Conservation (phyloP, 2,329 filamentous ascomycete genomes). For the Xylariales sp. region DNA sequence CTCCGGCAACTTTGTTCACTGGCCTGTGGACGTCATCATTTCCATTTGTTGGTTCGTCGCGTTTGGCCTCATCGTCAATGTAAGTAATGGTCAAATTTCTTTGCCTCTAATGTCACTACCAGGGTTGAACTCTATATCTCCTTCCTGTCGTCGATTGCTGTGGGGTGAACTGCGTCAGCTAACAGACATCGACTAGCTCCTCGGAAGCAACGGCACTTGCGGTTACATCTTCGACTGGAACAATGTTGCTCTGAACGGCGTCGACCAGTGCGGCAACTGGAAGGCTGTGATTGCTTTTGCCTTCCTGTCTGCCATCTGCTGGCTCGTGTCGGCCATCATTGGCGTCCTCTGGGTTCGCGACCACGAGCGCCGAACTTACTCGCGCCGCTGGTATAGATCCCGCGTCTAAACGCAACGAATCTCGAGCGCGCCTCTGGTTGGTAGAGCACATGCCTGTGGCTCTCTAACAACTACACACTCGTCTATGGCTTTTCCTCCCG, state of each 20-base stretch:
- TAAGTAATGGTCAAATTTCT: no score
- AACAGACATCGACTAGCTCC: no score
- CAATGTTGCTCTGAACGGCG: slow-evolving; percentile 42
- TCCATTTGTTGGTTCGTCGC: slow-evolving; percentile 66
- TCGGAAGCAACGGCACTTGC: slow-evolving; percentile 45
- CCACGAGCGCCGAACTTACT: slow-evolving; percentile 26
- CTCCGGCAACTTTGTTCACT: slow-evolving; percentile 61
- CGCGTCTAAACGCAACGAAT: slow-evolving; percentile 17
- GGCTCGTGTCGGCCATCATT: slow-evolving; percentile 61
- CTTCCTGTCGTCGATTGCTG: no score
- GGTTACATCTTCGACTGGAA: slow-evolving; percentile 58
- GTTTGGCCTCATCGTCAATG: slow-evolving; percentile 62
- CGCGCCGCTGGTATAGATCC: slow-evolving; percentile 23
- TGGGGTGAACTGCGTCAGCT: no score
- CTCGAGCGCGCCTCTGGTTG: background rate
- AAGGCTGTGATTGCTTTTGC: slow-evolving; percentile 68
- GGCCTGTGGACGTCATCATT: slow-evolving; percentile 66
- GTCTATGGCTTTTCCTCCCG: no score
- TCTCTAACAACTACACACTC: background rate
- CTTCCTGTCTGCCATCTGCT: slow-evolving; percentile 67
- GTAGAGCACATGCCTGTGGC: no score
- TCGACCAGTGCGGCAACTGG: slow-evolving; percentile 60
- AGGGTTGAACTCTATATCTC: no score
- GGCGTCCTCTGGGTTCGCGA: slow-evolving; percentile 50
- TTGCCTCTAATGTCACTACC: no score